These are phyloP conservation scores for Avicennia marina DNA, from an alignment of 257 asterid genomes.

Conservation along the genomic window DNA sequence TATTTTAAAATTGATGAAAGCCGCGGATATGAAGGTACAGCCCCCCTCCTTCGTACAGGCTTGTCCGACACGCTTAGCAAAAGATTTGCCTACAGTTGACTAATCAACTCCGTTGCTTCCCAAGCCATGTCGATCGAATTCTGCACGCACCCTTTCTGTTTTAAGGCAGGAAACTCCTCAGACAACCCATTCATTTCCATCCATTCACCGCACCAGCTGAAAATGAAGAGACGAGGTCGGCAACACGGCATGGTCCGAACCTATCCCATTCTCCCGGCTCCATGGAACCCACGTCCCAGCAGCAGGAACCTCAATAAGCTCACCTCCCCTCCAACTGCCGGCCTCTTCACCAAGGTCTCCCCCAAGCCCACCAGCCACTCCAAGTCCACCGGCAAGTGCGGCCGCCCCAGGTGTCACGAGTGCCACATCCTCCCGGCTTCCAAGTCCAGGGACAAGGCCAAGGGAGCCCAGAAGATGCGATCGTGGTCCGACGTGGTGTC, in stretches of 20 bases:
- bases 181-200: conserved; percentile 4
- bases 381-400: conserved; percentile 76
- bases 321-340: conserved; percentile 57
- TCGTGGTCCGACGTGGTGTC: conserved; percentile 31
- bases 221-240: conserved; percentile 78
- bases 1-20: too few species aligned
- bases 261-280: conserved; percentile 32
- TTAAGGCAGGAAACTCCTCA: conserved; percentile 4
- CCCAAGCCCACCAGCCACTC: conserved; percentile 84
- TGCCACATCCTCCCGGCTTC: conserved; percentile 54
- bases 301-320: conserved; percentile 24
- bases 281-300: conserved; percentile 30
- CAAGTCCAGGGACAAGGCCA: conserved; percentile 61
- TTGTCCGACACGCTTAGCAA: conserved; percentile 42
- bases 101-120: conserved; percentile 33
- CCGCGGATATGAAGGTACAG: too few species aligned
- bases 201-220: conserved; percentile 11
- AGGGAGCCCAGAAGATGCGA: conserved; percentile 48
- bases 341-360: conserved; percentile 50
- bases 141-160: not conserved
- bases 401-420: conserved; percentile 43
- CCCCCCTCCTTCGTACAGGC: too few species aligned
- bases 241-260: conserved; percentile 75
- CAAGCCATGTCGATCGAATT: conserved; percentile 29
- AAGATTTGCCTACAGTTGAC: conserved; percentile 27